A percentile compares a stretch with the other conserved stretches of the same genome.
Evolutionary conservation across 1,139 yeast genomes (phyloP).

Genomic region (Suhomyces atakaporum): DNA sequence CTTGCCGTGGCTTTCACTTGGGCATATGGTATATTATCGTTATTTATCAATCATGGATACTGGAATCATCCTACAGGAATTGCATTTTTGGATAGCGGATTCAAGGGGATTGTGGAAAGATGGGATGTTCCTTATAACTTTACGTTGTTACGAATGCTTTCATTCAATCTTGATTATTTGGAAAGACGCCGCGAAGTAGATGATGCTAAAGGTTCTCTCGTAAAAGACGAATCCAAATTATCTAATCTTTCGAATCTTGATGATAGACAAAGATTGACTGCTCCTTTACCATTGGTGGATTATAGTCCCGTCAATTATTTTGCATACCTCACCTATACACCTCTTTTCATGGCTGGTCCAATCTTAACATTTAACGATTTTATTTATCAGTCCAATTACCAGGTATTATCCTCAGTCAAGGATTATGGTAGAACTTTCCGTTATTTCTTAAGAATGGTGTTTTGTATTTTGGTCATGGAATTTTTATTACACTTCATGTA

Average conservation of each 20-base stretch:
- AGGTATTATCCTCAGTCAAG: constrained; percentile 51
- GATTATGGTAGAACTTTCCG: constrained; percentile 49
- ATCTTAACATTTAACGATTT: constrained; percentile 90
- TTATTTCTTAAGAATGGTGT: constrained; percentile 66
- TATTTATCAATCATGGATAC: constrained; percentile 75
- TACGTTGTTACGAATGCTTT: constrained; percentile 77
- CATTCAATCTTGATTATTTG: constrained; percentile 78
- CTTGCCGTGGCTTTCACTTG: constrained; percentile 53
- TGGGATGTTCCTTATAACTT: constrained; percentile 98
- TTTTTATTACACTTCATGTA: constrained; percentile 81
- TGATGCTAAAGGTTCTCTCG: constrained; percentile 4
- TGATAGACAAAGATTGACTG: constrained; percentile 69
- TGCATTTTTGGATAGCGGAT: constrained; percentile 62
- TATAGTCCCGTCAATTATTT: constrained; percentile 66
- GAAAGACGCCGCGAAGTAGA: constrained; percentile 35
- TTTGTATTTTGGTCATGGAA: constrained; percentile 88
- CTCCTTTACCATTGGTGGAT: constrained; percentile 60
- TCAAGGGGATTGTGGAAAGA: constrained; percentile 73
- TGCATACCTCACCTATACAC: constrained; percentile 81
- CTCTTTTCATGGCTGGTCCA: constrained; percentile 94
- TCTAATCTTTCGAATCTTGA: constrained; percentile 31
- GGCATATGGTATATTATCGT: constrained; percentile 72
- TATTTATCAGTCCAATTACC: constrained; percentile 63
- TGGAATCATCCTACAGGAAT: constrained; percentile 59
- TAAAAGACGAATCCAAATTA: constrained; percentile 5